These are phyloP conservation scores for Maudiozyma bulderi DNA, from an alignment of 805 yeast species.

Conservation along the genomic window DNA sequence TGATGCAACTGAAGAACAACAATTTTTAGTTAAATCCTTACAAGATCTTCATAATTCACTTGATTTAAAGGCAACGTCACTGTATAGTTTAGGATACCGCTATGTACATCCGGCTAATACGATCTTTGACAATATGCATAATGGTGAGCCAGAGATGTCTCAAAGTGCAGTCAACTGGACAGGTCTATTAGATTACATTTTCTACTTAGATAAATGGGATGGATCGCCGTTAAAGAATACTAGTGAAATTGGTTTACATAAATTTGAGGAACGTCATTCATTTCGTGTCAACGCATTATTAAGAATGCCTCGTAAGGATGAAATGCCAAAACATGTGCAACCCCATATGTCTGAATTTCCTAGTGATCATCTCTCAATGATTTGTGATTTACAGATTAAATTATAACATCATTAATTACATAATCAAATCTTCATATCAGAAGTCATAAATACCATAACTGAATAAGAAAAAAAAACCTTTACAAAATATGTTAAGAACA, in stretches of 20 bases:
- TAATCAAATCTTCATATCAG: neutral
- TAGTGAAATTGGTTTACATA: conserved; percentile 30
- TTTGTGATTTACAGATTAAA: conserved; percentile 44
- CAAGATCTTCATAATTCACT: conserved; percentile 45
- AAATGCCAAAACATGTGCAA: conserved; percentile 75
- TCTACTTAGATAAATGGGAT: conserved; percentile 48
- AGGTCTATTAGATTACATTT: conserved; percentile 78
- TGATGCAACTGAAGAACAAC: conserved; percentile 39
- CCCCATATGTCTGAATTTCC: conserved; percentile 77
- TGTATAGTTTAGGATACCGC: conserved; percentile 60
- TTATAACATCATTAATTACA: neutral
- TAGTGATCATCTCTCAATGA: conserved; percentile 79
- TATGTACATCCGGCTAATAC: conserved; percentile 56
- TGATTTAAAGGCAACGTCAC: conserved; percentile 51
- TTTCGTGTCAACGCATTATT: conserved; percentile 45
- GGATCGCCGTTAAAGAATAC: conserved; percentile 16
- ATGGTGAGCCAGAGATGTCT: conserved; percentile 70
- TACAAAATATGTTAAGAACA: too few species aligned
- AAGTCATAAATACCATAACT: neutral
- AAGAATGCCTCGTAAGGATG: conserved; percentile 57
- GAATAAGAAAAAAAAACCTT: neutral
- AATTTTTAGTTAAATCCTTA: conserved; percentile 35
- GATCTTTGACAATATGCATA: conserved; percentile 46
- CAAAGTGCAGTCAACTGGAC: conserved; percentile 90
- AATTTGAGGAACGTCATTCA: conserved; percentile 34